Percentiles rank a stretch among this genome's conserved stretches.
phyloP scores from a whole-genome alignment of 2,329 filamentous ascomycete genomes.

The Lizonia empirigonia region DNA sequence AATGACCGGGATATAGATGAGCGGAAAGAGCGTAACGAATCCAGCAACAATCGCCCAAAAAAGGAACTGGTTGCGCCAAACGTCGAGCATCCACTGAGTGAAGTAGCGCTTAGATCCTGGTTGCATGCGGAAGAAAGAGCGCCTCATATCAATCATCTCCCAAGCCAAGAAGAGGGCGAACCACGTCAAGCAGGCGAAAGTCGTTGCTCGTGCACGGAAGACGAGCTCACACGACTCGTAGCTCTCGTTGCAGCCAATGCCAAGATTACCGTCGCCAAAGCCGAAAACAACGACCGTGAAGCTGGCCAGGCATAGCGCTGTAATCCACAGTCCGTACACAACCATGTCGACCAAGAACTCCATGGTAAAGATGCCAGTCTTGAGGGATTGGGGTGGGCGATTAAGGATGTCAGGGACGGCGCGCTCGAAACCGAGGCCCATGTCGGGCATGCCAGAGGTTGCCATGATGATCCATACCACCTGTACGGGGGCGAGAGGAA shows the following conservation, averaged over 20 bases:
- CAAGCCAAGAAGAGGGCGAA: slow-evolving; percentile 77
- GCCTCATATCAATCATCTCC: slow-evolving; percentile 76
- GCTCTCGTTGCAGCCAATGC: slow-evolving; percentile 43
- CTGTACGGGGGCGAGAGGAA: slow-evolving; percentile 82
- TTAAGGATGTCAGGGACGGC: slow-evolving; percentile 78
- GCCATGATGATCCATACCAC: slow-evolving; percentile 96
- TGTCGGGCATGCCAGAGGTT: slow-evolving; percentile 78
- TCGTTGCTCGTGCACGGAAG: slow-evolving; percentile 67
- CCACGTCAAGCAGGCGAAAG: slow-evolving; percentile 77
- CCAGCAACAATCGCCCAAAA: slow-evolving; percentile 54
- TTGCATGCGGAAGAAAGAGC: slow-evolving; percentile 77
- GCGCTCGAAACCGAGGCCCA: slow-evolving; percentile 81
- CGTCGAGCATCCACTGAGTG: slow-evolving; percentile 65
- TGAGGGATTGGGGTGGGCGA: slow-evolving; percentile 70
- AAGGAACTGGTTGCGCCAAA: slow-evolving; percentile 73
- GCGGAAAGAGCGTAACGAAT: slow-evolving; percentile 54
- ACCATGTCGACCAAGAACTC: slow-evolving; percentile 48
- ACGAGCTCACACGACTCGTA: slow-evolving; percentile 44
- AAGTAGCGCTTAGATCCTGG: slow-evolving; percentile 62
- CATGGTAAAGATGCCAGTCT: slow-evolving; percentile 47
- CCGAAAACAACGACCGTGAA: slow-evolving; percentile 46
- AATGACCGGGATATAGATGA: slow-evolving; percentile 69
- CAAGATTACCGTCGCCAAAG: slow-evolving; percentile 43
- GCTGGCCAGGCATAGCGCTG: slow-evolving; percentile 37
- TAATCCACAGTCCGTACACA: slow-evolving; percentile 48